Conservation (phyloP, 176 grass and related monocot species). For the Rhipidocladum racemiflorum region DNA sequence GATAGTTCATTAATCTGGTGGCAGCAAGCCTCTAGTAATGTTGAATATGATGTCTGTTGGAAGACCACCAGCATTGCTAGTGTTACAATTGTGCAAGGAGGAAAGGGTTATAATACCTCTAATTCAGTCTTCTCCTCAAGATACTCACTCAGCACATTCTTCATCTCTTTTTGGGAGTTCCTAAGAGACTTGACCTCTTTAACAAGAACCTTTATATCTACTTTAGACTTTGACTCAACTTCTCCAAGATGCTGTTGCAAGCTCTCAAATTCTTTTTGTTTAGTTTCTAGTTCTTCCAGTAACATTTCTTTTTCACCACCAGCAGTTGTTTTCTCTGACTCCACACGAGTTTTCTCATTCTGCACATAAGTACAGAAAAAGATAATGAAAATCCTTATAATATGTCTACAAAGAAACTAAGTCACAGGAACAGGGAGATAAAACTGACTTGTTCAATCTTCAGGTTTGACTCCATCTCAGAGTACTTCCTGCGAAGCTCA, state of each 20-base stretch:
- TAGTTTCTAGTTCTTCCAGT: no score
- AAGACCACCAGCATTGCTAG: no score
- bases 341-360: no score
- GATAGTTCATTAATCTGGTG: no score
- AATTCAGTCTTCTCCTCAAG: slow-evolving; percentile 82
- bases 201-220: slow-evolving; percentile 88
- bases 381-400: no score
- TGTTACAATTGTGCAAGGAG: no score
- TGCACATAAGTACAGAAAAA: no score
- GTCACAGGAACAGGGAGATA: neutral
- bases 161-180: slow-evolving; percentile 84
- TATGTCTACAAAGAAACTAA: slow-evolving; percentile 12
- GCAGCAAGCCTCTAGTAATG: no score
- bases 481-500: slow-evolving; percentile 85
- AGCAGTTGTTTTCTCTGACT: no score
- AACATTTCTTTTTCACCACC: no score
- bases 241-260: slow-evolving; percentile 67
- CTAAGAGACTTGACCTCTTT: slow-evolving; percentile 95
- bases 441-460: slow-evolving; percentile 60
- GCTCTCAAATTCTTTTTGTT: no score
- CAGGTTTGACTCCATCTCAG: slow-evolving; percentile 81
- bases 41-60: no score
- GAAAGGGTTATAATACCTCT: slow-evolving; percentile 73
- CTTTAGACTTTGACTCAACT: slow-evolving; percentile 86
- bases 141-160: slow-evolving; percentile 63